Evolutionary conservation across 106 monocot species (phyloP), one percentile per base, ranked within the genome.

Genomic region (Apostasia shenzhenica): DNA sequence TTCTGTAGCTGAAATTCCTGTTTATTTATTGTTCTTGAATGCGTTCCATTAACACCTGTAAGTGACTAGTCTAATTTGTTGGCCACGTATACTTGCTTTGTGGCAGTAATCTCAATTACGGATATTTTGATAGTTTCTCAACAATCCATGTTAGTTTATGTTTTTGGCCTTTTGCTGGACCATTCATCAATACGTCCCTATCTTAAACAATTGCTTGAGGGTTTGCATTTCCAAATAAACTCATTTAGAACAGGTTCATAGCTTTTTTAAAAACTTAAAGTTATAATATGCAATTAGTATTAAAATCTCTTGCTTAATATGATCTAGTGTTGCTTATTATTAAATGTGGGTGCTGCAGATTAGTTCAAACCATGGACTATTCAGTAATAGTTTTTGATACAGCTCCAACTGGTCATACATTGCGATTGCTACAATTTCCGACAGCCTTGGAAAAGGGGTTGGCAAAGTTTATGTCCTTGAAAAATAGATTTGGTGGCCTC

Each of bases 301-400:
- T 61, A 42, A 61, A 61, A 6, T 0, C 48, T 63, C 3, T 46
- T 63, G 47, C 48, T 65, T 65, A n/a, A 61, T 9, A 14, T 10
- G 5, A n/a, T 65, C 48, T 26, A 14, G 12, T 26, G 26, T 65
- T 65, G 65, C 48, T 65, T 65, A 65, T 65, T 41, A 48, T 65
- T 12, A 10, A 49, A 65, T 12, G 37, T 38, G 10, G 80, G 43
- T 70, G 13, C n/a, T 86, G 74, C 83, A 94, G 94, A 81, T 78
- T 92, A 63, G 95, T 92, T 57, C 89, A 97, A 52, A 92, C 95
- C 71, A 97, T 97, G 95, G 91, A 97, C 81, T 97, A 97, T 50
- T 92, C 91, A 4, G 95, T 97, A 44, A 92, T 97, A 57, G 95
- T 97, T 13, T 97, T 97, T 77, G 95, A 97, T 72, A 97, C 95